Conservation (phyloP, 371 early-diverging fungal species). For the Dentiscutata heterogama region DNA sequence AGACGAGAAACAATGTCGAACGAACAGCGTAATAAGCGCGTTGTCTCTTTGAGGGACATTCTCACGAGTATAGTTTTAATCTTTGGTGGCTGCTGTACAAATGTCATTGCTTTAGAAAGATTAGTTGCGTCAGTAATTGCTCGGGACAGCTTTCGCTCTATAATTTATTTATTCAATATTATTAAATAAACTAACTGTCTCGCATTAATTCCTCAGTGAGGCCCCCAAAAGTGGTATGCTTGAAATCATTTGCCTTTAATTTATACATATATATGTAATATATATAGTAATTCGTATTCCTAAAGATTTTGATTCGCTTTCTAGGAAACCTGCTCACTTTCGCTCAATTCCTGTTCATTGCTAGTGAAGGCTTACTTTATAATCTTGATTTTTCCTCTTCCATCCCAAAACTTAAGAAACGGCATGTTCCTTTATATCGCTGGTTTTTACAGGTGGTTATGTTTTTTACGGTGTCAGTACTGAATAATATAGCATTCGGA, state of each 20-base stretch:
- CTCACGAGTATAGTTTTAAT: slow-evolving; percentile 71
- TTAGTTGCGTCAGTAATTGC: slow-evolving; percentile 66
- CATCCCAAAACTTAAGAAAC: slow-evolving; percentile 67
- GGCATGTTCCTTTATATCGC: slow-evolving; percentile 73
- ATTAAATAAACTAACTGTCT: neutral
- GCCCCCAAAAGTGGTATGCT: slow-evolving; percentile 79
- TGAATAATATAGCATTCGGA: slow-evolving; percentile 87
- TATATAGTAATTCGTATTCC: neutral
- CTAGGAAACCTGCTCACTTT: slow-evolving; percentile 85
- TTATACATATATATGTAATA: neutral
- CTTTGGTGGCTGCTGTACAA: slow-evolving; percentile 93
- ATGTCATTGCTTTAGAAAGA: slow-evolving; percentile 86
- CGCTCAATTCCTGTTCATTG: slow-evolving; percentile 83
- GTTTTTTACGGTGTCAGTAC: slow-evolving; percentile 80
- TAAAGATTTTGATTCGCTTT: neutral
- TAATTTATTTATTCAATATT: too few species aligned
- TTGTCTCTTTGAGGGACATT: slow-evolving; percentile 61
- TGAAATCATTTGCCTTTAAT: neutral
- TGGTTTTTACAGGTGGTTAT: slow-evolving; percentile 84
- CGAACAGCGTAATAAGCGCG: slow-evolving; percentile 34
- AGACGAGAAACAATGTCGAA: neutral
- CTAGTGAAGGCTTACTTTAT: slow-evolving; percentile 74
- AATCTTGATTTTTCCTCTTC: slow-evolving; percentile 67
- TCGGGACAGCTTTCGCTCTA: neutral
- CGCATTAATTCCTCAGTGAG: slow-evolving; percentile 55